Evolutionary conservation across 768 basidiomycete genomes (phyloP), one percentile per base, ranked within the genome.

Genomic region (Leucocoprinus birnbaumii): DNA sequence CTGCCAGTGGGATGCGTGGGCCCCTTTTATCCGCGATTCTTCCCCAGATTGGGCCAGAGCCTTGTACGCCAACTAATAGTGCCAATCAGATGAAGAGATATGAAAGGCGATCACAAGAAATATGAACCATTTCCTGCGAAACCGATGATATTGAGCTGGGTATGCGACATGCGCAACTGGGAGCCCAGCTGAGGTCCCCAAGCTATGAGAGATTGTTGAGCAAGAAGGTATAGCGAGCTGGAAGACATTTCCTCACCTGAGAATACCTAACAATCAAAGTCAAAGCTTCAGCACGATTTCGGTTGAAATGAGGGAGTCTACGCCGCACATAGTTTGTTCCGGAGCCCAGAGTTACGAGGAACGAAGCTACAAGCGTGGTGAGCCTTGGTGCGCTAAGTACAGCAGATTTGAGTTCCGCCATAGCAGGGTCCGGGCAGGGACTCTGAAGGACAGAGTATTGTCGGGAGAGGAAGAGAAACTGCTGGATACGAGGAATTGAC

Each of bases 161-260:
- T 95, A 53, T 94, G 89, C 2, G 82, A 80, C 48, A 95, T 80
- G 44, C 79, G 73, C 16, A 96, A 78, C 38, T 84, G 81, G n/a
- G 84, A 71, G 1, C 89, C 90, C 3, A 96, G 79, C 66, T 96
- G 93, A 0, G 94, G 93, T 1, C 89, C 84, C 66, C 94, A 97
- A 19, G 91, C 93, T 86, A n/a, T n/a, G n/a, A n/a, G n/a, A n/a
- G 51, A 19, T 42, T 48, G n/a, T n/a, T n/a, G n/a, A n/a, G n/a
- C 16, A 38, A 49, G 25, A 43, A 24, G 45, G 14, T 35, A 48
- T 44, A 16, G 26, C n/a, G 35, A 19, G 37, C 26, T 21, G 31
- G n/a, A 19, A 31, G 31, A 31, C 6, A n/a, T n/a, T 31, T 31
- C 31, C 68, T 69, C 63, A 77, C 75, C 77, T 63, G 75, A 77